These are phyloP conservation scores for Jatropha multifida DNA, from an alignment of 441 rosid species.

Conservation along the genomic window DNA sequence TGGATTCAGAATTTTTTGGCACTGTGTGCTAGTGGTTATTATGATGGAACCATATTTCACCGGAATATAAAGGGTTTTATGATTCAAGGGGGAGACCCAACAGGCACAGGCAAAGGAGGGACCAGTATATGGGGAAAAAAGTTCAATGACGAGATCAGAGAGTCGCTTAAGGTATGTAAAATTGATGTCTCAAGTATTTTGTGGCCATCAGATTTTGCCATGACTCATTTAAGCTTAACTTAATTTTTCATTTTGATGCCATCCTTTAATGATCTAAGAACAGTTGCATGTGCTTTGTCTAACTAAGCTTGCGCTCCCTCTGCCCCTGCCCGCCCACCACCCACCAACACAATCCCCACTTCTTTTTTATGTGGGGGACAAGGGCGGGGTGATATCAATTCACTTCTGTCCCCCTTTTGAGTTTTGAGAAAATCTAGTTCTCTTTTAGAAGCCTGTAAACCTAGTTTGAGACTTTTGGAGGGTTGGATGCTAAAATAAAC, in stretches of 20 bases:
- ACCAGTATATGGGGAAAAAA: slow-evolving; percentile 98
- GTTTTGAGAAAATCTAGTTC: neutral
- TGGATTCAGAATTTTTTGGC: slow-evolving; percentile 84
- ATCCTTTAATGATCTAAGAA: neutral
- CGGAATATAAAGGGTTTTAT: slow-evolving; percentile 93
- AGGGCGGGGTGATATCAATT: neutral
- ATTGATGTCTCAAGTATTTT: neutral
- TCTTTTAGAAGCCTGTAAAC: neutral
- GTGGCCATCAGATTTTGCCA: neutral
- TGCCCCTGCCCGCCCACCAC: neutral
- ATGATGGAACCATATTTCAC: slow-evolving; percentile 88
- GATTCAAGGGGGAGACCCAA: slow-evolving; percentile 99
- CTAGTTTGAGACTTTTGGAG: neutral
- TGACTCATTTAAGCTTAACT: neutral
- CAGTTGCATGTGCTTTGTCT: neutral
- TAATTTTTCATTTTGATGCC: neutral
- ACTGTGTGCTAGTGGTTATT: slow-evolving; percentile 84
- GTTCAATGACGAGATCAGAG: slow-evolving; percentile 95
- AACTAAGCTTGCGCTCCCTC: neutral
- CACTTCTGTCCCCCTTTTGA: neutral
- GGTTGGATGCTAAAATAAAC: neutral
- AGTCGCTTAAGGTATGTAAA: slow-evolving; percentile 83
- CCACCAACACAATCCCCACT: neutral
- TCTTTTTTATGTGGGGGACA: neutral
- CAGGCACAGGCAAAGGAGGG: slow-evolving; percentile 93